Evolutionary conservation across 148 eudicot genomes (phyloP), one percentile per base, ranked within the genome.

Genomic region (Pharnaceum exiguum): DNA sequence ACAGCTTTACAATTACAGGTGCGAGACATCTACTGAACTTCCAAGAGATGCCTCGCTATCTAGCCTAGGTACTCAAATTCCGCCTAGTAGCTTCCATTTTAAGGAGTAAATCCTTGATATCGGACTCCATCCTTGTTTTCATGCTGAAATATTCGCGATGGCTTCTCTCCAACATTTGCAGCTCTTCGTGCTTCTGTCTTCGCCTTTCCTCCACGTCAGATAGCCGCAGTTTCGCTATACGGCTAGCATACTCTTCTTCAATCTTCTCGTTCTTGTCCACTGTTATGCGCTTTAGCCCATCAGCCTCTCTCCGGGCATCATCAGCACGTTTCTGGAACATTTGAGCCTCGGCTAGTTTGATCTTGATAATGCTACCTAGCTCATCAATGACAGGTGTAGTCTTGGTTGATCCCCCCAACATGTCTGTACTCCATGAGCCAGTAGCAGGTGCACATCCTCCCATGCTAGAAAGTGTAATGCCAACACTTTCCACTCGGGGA

Each of bases 261-360:
- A 76, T 71, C 47, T 82, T 88, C 57, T 93, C 82, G 21, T 73
- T 81, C 62, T 88, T 88, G 9, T 80, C 69, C 0, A 67, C 39
- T 15, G 79, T 78, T 24, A 88, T 83, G 36, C 86, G 84, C 59
- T 85, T 84, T 54, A 93, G 69, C 24, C 86, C 88, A 62, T 85
- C 96, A 9, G 95, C 85, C 65, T 93, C 98, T 74, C 85, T 79
- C 40, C 86, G 80, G 48, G 98, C 98, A 59, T 83, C 86, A 58
- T 88, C 96, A 21, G 98, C 95, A 1, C 91, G 94, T 16, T 74
- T 50, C 73, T 88, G 96, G 63, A 88, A 93, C 94, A 93, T 85
- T 47, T 85, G 72, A 37, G 96, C 88, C 61, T 93, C 98, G 2
- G 95, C 95, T 23, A 59, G 88, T 60, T 93, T 91, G 45, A 88